Evolutionary conservation across 129 eudicot genomes (phyloP), one percentile per base, ranked within the genome.

Genomic region (Flaveria brownii): DNA sequence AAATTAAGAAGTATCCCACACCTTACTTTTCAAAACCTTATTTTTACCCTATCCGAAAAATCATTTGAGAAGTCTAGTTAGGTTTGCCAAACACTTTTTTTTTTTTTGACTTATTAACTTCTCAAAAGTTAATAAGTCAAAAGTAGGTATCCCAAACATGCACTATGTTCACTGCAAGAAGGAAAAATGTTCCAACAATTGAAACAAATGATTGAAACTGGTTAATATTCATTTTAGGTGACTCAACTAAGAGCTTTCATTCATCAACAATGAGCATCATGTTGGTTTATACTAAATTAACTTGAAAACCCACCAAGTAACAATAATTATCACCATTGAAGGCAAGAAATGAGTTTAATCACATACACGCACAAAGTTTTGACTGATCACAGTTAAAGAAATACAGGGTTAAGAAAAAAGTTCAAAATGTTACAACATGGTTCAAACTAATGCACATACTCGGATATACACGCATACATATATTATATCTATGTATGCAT

Each of bases 361-460:
- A 39, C 81, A 68, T 78, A 69, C 62, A 64, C 60, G 41, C 60
- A 70, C 28, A 26, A 28, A 12, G 67, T 28, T 63, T 63, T 77
- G 43, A 36, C 69, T 2, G 46, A 78, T 23, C 18, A 67, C n/a
- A 36, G 42, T 76, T 6, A 12, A 11, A 46, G 33, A 77, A 41
- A 62, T 63, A 79, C 78, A 77, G 63, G 28, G 73, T 9, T 73
- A 78, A 33, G 57, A 49, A 72, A 30, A 43, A 80, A 64, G 68
- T 52, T 73, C 20, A 45, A 79, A 62, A 79, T 69, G 61, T 80
- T 80, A 80, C 84, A 80, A 56, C 70, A 80, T 62, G 67, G 54
- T 74, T 74, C 75, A 80, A 55, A 73, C 84, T 67, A 67, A 65
- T 80, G 79, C 80, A 55, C 79, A 73, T 28, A 50, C 78, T 49